Base-by-base conservation (phyloP, 2,329 filamentous ascomycete species). In the Claviceps fusiformis region DNA sequence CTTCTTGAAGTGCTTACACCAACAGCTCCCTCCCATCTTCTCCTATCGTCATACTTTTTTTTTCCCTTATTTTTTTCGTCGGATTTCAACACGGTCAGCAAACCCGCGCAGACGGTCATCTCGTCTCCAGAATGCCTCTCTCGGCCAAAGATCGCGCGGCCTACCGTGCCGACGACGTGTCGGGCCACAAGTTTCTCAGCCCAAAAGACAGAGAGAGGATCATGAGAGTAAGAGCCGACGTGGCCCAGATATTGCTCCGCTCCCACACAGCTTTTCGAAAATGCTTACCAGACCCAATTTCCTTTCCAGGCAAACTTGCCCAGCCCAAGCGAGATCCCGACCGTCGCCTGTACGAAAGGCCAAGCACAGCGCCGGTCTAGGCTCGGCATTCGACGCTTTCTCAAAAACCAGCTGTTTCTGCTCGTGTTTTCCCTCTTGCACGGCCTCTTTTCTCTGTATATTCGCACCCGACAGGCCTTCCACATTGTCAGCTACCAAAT, bases 401-500 rank as follows among this genome's bases (percentile, higher is more conserved):
- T 89, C 47, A 75, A 73, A 58, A 74, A 72, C 54, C 80, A 85
- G 64, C 68, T 91, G 46, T 79, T 89, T 69, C 68, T 83, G 54
- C 67, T 89, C 45, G 67, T 89, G 57, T 90, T 86, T 69, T 77
- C 79, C 57, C 63, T 87, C 55, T 75, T 92, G 61, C 89, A 95
- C 65, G 79, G 86, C 59, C 68, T 95, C 61, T 97, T 95, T 72
- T 92, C 89, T 7, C 74, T 97, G 60, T 95, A 93, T 68, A 85
- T 96, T 61, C 86, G 90, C 59, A 71, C 89, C 56, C 84, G 91
- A 56, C 84, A 89, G 66, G 81, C 83, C 55, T 93, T 89, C 72
- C 86, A 92, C 68, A 81, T 85, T 9, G 78, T 95, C 52, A 76
- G 83, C 61, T 87, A 93, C 67, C 84, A 87, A 57, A 74, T 92